Conservation (phyloP, 73 alveolate species). For the Loxodes magnus region DNA sequence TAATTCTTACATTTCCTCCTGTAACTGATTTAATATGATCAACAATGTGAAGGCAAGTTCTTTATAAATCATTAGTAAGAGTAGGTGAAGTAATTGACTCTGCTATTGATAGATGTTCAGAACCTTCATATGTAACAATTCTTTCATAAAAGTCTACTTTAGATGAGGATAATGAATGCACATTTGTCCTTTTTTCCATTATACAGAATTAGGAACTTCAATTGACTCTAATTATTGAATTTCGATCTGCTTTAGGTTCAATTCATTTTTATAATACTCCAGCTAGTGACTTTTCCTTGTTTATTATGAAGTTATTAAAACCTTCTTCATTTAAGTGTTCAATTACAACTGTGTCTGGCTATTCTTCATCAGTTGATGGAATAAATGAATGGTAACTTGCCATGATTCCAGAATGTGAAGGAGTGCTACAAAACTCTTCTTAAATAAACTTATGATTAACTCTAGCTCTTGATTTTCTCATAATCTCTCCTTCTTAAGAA, state of each 20-base stretch:
- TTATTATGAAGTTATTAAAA: slow-evolving; percentile 40
- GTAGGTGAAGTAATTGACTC: slow-evolving; percentile 78
- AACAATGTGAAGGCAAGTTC: slow-evolving; percentile 54
- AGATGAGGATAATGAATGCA: slow-evolving; percentile 33
- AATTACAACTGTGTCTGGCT: slow-evolving; percentile 36
- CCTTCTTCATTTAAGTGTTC: slow-evolving; percentile 58
- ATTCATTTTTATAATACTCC: slow-evolving; percentile 60
- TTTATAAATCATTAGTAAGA: slow-evolving; percentile 53
- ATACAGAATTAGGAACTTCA: slow-evolving; percentile 72
- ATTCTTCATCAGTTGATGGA: not conserved
- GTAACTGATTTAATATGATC: slow-evolving; percentile 61
- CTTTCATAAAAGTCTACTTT: slow-evolving; percentile 52
- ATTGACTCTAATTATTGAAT: slow-evolving; percentile 61
- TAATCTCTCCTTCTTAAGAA: slow-evolving; percentile 50
- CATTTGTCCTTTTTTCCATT: slow-evolving; percentile 58
- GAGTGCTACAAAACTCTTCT: slow-evolving; percentile 47
- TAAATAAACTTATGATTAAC: slow-evolving; percentile 46
- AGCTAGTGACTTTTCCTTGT: slow-evolving; percentile 56
- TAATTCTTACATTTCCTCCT: slow-evolving; percentile 57
- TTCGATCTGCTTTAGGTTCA: slow-evolving; percentile 53
- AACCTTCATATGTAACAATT: slow-evolving; percentile 68
- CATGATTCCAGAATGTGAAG: too few species aligned
- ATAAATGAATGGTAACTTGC: not conserved
- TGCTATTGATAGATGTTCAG: slow-evolving; percentile 49
- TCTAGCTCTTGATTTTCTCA: slow-evolving; percentile 61